These are phyloP conservation scores for Russula griseocarnosa DNA, from an alignment of 768 basidiomycete genomes.

Conservation along the genomic window DNA sequence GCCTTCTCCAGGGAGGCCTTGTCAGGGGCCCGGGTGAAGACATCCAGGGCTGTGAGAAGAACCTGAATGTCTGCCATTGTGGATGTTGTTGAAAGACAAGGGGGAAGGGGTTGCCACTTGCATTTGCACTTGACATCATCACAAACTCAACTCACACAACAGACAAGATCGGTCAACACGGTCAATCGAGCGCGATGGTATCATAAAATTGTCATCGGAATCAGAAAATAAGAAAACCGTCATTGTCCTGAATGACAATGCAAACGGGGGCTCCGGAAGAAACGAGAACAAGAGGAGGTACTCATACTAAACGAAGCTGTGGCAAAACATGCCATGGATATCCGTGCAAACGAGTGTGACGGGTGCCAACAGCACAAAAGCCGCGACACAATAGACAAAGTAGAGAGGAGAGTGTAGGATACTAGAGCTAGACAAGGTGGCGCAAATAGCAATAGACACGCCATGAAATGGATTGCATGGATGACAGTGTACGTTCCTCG, in stretches of 20 bases:
- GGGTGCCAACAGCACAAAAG: constrained; percentile 27
- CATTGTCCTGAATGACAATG: constrained; percentile 15
- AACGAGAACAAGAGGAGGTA: constrained; percentile 28
- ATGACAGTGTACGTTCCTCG: constrained; percentile 33
- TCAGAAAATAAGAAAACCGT: constrained; percentile 12
- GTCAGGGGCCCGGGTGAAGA: constrained; percentile 80
- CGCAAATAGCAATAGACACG: constrained; percentile 39
- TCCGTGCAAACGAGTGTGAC: constrained; percentile 29
- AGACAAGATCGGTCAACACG: constrained; percentile 11
- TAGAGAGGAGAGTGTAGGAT: constrained; percentile 44
- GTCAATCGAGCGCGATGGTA: constrained; percentile 24
- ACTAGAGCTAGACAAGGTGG: constrained; percentile 40
- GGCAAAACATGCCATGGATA: constrained; percentile 27
- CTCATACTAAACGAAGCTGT: constrained; percentile 26
- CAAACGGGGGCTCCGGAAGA: constrained; percentile 14
- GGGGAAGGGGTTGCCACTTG: not conserved
- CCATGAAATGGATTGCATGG: constrained; percentile 35
- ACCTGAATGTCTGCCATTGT: constrained; percentile 67
- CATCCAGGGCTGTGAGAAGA: constrained; percentile 70
- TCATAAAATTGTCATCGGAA: constrained; percentile 30
- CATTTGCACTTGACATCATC: constrained; percentile 2
- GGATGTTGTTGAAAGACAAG: constrained; percentile 8
- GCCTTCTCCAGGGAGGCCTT: constrained; percentile 77
- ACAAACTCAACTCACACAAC: constrained; percentile 5
- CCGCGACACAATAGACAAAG: constrained; percentile 27